phyloP scores from a whole-genome alignment of 257 asterid species.

The Catharanthus roseus region DNA sequence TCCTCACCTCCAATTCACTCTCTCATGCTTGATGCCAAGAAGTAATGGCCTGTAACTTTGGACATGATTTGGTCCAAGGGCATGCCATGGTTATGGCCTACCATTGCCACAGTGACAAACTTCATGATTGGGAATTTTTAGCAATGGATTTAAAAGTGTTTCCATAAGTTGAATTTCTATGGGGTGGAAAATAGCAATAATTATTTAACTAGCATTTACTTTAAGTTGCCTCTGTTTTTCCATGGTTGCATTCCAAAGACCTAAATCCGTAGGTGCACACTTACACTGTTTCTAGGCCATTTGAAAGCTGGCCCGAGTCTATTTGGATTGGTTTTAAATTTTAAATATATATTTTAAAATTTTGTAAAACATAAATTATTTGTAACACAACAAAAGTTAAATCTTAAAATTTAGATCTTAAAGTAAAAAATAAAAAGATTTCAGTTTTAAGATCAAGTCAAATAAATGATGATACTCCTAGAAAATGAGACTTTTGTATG shows the following conservation, averaged over 20 bases:
- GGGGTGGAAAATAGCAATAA: constrained; percentile 1
- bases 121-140: constrained; percentile 32
- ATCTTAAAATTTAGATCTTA: no score
- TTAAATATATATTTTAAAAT: no score
- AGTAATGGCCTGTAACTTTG: constrained; percentile 32
- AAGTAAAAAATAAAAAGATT: no score
- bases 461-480: no score
- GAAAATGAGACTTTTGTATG: no score
- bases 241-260: constrained; percentile 1
- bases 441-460: no score
- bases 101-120: constrained; percentile 21
- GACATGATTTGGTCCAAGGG: constrained; percentile 53
- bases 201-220: constrained; percentile 1
- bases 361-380: no score
- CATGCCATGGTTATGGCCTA: constrained; percentile 54
- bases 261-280: background rate
- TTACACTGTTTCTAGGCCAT: background rate
- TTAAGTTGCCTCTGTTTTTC: constrained; percentile 5
- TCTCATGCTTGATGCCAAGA: constrained; percentile 40
- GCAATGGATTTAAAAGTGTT: constrained; percentile 8
- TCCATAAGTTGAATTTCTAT: background rate
- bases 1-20: background rate
- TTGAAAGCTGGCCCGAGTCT: no score
- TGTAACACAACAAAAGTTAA: no score
- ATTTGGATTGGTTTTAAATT: no score